phyloP scores from a whole-genome alignment of 2,329 filamentous ascomycete species.

The Harringtonia lauricola region DNA sequence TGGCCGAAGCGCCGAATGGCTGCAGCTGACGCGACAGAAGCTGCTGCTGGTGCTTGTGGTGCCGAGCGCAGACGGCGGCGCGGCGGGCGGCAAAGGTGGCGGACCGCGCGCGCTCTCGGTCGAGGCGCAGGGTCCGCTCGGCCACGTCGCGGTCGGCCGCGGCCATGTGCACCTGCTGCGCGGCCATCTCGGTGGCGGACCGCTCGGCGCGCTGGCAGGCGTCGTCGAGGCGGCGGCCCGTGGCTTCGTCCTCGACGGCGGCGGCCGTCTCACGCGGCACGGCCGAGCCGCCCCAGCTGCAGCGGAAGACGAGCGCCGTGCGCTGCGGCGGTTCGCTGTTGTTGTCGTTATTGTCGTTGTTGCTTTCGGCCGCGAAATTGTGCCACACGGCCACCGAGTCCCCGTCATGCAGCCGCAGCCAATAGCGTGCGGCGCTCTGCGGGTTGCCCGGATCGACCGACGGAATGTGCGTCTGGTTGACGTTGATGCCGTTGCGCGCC shows the following conservation, averaged over 20 bases:
- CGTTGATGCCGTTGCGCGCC: constrained; percentile 60
- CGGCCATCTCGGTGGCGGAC: constrained; percentile 27
- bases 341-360: constrained; percentile 5
- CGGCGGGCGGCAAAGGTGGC: constrained; percentile 37
- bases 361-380: constrained; percentile 20
- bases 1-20: too few relatives aligned
- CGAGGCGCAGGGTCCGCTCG: constrained; percentile 28
- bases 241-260: constrained; percentile 23
- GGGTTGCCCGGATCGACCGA: constrained; percentile 44
- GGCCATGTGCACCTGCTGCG: constrained; percentile 28
- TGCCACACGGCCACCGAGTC: constrained; percentile 68
- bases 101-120: constrained; percentile 37
- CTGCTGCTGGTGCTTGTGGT: not conserved
- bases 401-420: constrained; percentile 63
- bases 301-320: constrained; percentile 38
- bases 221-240: constrained; percentile 36
- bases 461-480: constrained; percentile 61
- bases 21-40: not conserved
- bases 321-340: constrained; percentile 3
- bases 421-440: constrained; percentile 42
- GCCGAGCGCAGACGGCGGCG: constrained; percentile 26
- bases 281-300: constrained; percentile 45
- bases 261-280: constrained; percentile 21
- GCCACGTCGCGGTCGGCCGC: constrained; percentile 34
- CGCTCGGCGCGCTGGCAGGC: constrained; percentile 34